Evolutionary conservation across 441 rosid genomes (phyloP).

Genomic region (Melastoma candidum): DNA sequence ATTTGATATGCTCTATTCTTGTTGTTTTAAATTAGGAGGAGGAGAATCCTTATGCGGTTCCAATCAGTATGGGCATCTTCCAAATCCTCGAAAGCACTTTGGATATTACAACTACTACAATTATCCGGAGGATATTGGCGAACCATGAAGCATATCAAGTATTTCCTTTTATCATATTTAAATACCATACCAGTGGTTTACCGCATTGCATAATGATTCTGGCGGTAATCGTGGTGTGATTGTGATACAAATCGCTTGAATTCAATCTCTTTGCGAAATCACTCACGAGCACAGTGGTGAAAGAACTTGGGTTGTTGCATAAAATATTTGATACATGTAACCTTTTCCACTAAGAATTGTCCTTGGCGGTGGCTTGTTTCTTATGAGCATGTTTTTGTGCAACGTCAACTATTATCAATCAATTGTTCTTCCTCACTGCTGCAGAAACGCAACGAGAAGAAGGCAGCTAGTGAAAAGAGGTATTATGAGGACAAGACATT

Average conservation of each 20-base stretch:
- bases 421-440: neutral
- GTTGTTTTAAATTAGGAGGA: conserved; percentile 27
- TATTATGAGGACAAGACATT: conserved; percentile 46
- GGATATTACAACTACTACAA: conserved; percentile 57
- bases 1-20: neutral
- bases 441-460: conserved; percentile 66
- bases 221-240: too few relatives aligned
- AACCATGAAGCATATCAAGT: conserved; percentile 68
- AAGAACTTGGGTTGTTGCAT: too few relatives aligned
- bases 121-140: conserved; percentile 55
- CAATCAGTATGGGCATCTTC: conserved; percentile 50
- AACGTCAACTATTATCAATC: neutral
- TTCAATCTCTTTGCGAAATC: too few relatives aligned
- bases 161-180: neutral
- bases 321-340: too few relatives aligned
- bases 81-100: conserved; percentile 49
- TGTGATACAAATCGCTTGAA: too few relatives aligned
- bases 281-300: too few relatives aligned
- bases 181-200: neutral
- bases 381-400: too few relatives aligned
- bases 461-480: conserved; percentile 45
- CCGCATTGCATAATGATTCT: too few relatives aligned
- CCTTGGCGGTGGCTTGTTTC: too few relatives aligned
- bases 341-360: too few relatives aligned
- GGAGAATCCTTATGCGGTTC: conserved; percentile 50